phyloP scores from a whole-genome alignment of 1,284 basidiomycete species.

The Peniophora sp. region DNA sequence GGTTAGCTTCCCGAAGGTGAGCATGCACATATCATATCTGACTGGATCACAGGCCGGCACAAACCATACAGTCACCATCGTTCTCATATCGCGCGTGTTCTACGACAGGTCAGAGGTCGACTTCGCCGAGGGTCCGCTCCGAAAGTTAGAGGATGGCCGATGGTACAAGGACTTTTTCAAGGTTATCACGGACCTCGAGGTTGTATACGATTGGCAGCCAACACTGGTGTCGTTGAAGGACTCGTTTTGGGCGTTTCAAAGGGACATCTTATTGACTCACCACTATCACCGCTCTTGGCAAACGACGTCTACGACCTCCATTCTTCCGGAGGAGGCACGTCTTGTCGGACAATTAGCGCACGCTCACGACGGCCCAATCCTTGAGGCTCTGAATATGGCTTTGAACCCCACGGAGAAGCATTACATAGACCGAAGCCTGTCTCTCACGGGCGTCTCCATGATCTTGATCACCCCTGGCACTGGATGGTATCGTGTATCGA shows the following conservation, averaged over 20 bases:
- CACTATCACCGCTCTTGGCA: slow-evolving; percentile 68
- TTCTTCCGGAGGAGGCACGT: slow-evolving; percentile 47
- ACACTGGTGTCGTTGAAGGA: slow-evolving; percentile 84
- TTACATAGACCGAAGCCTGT: slow-evolving; percentile 93
- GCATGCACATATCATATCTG: too few species aligned
- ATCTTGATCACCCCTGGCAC: slow-evolving; percentile 92
- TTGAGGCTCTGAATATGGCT: slow-evolving; percentile 91
- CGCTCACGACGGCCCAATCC: slow-evolving; percentile 91
- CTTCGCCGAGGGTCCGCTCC: slow-evolving; percentile 70
- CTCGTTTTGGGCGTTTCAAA: slow-evolving; percentile 82
- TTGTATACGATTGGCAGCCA: slow-evolving; percentile 80
- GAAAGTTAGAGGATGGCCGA: slow-evolving; percentile 61
- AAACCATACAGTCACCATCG: slow-evolving; percentile 91
- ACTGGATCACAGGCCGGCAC: slow-evolving; percentile 42
- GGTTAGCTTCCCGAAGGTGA: too few species aligned
- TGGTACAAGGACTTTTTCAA: slow-evolving; percentile 97
- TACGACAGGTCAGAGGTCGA: slow-evolving; percentile 81
- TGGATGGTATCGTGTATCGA: slow-evolving; percentile 89
- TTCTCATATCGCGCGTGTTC: slow-evolving; percentile 90
- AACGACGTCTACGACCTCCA: slow-evolving; percentile 27
- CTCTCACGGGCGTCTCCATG: slow-evolving; percentile 83
- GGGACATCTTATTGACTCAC: slow-evolving; percentile 81
- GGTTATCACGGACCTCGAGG: slow-evolving; percentile 89
- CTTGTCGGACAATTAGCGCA: slow-evolving; percentile 75
- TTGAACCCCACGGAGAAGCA: slow-evolving; percentile 93